Evolutionary conservation across 1,284 basidiomycete genomes (phyloP).

Genomic region (Xerocomus nothofagi): DNA sequence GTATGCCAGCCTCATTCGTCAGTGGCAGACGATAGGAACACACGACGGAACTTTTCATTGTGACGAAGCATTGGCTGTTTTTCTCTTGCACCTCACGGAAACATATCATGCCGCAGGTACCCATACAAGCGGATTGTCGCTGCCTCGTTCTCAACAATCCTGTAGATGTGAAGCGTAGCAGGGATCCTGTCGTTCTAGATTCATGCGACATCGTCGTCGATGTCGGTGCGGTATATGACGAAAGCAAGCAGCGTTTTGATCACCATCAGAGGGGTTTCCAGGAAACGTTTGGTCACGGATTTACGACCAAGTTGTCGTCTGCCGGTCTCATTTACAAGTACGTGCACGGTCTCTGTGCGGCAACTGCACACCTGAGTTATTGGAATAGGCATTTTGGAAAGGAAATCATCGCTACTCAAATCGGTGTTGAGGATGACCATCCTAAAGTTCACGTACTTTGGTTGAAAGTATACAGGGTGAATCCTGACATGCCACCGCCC

Average conservation of each 20-base stretch:
- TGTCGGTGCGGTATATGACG: constrained; percentile 92
- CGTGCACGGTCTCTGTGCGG: constrained; percentile 21
- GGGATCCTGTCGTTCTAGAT: constrained; percentile 80
- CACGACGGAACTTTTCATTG: constrained; percentile 97
- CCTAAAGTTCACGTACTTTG: constrained; percentile 74
- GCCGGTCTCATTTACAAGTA: constrained; percentile 96
- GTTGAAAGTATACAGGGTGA: constrained; percentile 85
- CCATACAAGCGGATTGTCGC: constrained; percentile 16
- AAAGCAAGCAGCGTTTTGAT: constrained; percentile 79
- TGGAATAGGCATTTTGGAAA: constrained; percentile 83
- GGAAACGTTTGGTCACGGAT: constrained; percentile 86
- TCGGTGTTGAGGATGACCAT: constrained; percentile 54
- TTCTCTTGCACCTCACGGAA: constrained; percentile 79
- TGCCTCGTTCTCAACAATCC: constrained; percentile 8
- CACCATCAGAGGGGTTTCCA: constrained; percentile 96
- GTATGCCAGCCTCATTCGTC: constrained; percentile 1
- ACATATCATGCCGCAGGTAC: constrained; percentile 75
- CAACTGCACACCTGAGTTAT: constrained; percentile 2
- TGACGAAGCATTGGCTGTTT: constrained; percentile 95
- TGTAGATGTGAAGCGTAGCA: constrained; percentile 70
- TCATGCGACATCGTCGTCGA: constrained; percentile 96
- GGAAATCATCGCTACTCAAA: constrained; percentile 76
- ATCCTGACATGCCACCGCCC: not conserved
- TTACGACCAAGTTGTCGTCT: constrained; percentile 86
- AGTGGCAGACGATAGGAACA: constrained; percentile 75